Evolutionary conservation across 768 basidiomycete species (phyloP), one percentile per base, ranked within the genome.

Genomic region (Auriscalpium microsporum): DNA sequence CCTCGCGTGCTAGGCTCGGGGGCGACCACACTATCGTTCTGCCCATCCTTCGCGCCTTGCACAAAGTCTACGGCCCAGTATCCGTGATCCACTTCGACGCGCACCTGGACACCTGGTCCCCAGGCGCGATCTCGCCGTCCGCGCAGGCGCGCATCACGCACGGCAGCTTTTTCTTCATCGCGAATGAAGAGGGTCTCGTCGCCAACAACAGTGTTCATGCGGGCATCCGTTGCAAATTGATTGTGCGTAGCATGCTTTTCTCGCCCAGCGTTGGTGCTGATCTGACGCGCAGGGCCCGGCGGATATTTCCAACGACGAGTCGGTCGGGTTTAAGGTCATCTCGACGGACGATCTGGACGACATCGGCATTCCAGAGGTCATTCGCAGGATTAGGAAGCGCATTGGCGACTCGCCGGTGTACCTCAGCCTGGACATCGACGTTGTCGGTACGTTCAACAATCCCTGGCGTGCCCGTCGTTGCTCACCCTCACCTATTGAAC

Each of bases 1-100:
- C 7, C 7, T 28, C 28, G 28, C 2, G 3, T 19, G 16, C 11
- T 58, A 72, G 70, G 35, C 62, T 69, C 73, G 93, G 93, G 23
- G 92, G 92, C 7, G 92, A 94, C 64, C 92, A 94, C 67, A 90
- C 90, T 13, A 87, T 93, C 59, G 90, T 87, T 8, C 78, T 92
- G 16, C 90, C 91, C 8, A 91, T 94, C 61, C 77, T 94, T 13
- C 84, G 90, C 46, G 80, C 91, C 14, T 70, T 94, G 45, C 70
- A 87, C 71, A 82, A 82, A 63, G 76, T 87, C 23, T 91, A 94
- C 65, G 91, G 90, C 10, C 87, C 87, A 0, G 77, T 90, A 53
- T 84, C 84, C 37, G 86, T 89, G 46, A 87, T 92, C 47, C 91
- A 93, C 65, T 90, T 92, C 58, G 90, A 92, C 63, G 86, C 78